Evolutionary conservation across 1,139 yeast species (phyloP), one percentile per base, ranked within the genome.

Genomic region (Debaryomyces singareniensis): DNA sequence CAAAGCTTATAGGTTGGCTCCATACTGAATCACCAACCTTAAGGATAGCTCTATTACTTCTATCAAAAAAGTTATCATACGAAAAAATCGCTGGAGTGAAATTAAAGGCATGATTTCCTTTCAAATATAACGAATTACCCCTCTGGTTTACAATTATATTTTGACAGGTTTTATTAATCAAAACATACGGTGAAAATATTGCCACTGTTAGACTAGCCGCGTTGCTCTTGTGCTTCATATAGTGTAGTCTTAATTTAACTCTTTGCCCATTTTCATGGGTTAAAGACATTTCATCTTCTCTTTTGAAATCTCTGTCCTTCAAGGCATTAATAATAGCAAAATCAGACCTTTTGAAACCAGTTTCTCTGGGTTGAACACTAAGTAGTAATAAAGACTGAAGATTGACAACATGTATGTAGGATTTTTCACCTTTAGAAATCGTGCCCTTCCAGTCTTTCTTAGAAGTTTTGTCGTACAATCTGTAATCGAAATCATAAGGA

Each of bases 111-210:
- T 55, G 16, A 31, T 42, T 40, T 13, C 61, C 61, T 10, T 46
- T 43, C 1, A 68, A 58, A 15, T 58, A 53, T 34, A 75, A 48
- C 15, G 71, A 61, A 43, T 83, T 86, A 15, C 70, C 58, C 25
- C 66, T 67, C 31, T 86, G 89, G 37, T 55, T 55, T 16, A 89
- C 55, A 28, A 65, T 68, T 11, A 91, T 43, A 42, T 78, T 75
- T 40, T 72, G 71, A 1, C 85, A 87, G 1, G 96, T 84, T 47
- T 83, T 69, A 54, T 93, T 93, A 39, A 89, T 64, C 20, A 91
- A 58, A 27, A 91, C 68, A 47, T 91, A 91, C 0, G 97, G 97
- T 0, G 95, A 64, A 49, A 76, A 87, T 11, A 91, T 66, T n/a
- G 75, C 74, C 1, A 87, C 71, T 44, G 66, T 74, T 31, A 75